Evolutionary conservation across 805 yeast genomes (phyloP), one percentile per base, ranked within the genome.

Genomic region (Teunomyces atbi): DNA sequence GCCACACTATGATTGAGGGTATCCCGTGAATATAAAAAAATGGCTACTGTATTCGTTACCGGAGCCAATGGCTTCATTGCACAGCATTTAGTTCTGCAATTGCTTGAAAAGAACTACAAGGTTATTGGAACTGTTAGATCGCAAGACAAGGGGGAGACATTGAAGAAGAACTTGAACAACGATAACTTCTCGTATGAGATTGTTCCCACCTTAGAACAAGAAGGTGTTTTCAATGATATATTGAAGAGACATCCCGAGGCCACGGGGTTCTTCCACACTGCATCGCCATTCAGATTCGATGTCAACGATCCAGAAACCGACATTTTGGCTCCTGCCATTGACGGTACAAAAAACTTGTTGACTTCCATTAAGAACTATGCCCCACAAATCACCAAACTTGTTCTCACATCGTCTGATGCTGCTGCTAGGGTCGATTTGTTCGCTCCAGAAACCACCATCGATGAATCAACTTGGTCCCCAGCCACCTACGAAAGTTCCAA

Each of bases 61-160:
- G 83, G 84, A 18, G 81, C 81, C 18, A 65, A 74, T 6, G 84
- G 84, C 4, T 79, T 66, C 54, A 69, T 79, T 46, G 83, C 82
- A 28, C 71, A 66, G 53, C 79, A 78, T 54, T 60, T 76, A n/a
- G 66, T 78, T 30, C 62, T 67, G 42, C 59, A 57, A 37, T 66
- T 79, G 42, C 49, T 79, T 16, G 57, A 60, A 8, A 60, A 64
- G 27, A 68, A 65, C 10, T 77, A 78, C 53, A 58, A 60, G 8
- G 83, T 79, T n/a, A 66, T 79, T 45, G 83, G 82, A 28, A 65
- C 82, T 1, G 82, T 73, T 1, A 69, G 85, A 48, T 50, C 54
- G 46, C 52, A 44, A 8, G 53, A 47, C 19, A 59, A 60, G 47
- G 65, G 62, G 27, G 62, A 57, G 18, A 45, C 48, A 8, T 50